These are phyloP conservation scores for Septoria linicola DNA, from an alignment of 2,329 filamentous ascomycete genomes.

Conservation along the genomic window DNA sequence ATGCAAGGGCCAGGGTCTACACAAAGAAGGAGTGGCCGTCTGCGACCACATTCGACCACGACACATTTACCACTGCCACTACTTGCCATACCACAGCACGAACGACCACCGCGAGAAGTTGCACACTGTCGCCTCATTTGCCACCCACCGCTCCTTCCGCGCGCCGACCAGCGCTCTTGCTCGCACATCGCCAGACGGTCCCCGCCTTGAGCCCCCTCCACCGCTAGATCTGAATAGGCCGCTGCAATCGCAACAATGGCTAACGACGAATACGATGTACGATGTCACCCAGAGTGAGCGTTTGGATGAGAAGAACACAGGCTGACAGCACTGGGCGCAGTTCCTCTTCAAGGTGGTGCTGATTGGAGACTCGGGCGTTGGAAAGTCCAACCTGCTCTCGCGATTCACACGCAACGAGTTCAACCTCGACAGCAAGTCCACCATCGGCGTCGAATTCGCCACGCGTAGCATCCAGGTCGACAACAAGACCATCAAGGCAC, in stretches of 20 bases:
- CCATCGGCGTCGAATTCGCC: conserved; percentile 98
- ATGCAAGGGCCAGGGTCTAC: background rate
- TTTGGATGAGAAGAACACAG: background rate
- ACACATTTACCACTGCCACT: conserved; percentile 12
- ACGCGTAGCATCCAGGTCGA: conserved; percentile 98
- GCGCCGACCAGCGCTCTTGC: background rate
- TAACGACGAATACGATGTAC: conserved; percentile 94
- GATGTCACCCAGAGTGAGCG: background rate
- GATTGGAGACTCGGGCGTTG: conserved; percentile 98
- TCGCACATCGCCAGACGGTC: conserved; percentile 8
- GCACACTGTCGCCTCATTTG: background rate
- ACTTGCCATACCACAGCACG: background rate
- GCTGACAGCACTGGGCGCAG: conserved; percentile 49
- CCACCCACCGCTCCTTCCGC: background rate
- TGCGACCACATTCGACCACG: background rate
- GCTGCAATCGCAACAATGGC: conserved; percentile 67
- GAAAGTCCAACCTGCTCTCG: conserved; percentile 99
- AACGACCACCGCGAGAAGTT: background rate
- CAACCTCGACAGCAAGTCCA: conserved; percentile 99
- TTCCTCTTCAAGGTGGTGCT: conserved; percentile 99
- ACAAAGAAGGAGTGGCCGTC: background rate
- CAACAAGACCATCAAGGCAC: conserved; percentile 99
- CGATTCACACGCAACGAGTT: conserved; percentile 99
- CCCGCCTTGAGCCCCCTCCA: conserved; percentile 7
- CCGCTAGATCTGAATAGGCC: conserved; percentile 7